phyloP scores from a whole-genome alignment of 2,329 filamentous ascomycete species.

The Sporothrix phasma region DNA sequence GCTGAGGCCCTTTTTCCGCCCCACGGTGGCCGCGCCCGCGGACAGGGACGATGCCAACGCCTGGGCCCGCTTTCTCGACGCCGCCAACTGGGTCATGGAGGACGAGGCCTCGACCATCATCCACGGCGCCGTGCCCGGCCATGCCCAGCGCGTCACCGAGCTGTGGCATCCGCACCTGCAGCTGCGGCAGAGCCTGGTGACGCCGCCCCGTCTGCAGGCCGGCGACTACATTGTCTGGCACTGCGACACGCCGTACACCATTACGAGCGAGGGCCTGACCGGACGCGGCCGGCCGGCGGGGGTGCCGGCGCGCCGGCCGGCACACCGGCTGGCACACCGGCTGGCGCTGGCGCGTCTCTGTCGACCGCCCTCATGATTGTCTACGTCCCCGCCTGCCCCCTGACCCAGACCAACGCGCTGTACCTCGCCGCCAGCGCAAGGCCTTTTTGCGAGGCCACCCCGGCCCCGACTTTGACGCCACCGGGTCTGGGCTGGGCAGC shows the following conservation, averaged over 20 bases:
- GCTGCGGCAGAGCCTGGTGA: slow-evolving; percentile 43
- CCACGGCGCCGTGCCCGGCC: slow-evolving; percentile 48
- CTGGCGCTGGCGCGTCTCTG: background rate
- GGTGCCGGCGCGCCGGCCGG: slow-evolving; percentile 20
- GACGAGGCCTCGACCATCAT: slow-evolving; percentile 44
- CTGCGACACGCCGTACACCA: slow-evolving; percentile 47
- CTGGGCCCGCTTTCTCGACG: slow-evolving; percentile 43
- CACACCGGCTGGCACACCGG: background rate
- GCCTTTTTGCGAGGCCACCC: slow-evolving; percentile 45
- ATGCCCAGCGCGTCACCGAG: slow-evolving; percentile 48
- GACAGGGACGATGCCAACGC: background rate
- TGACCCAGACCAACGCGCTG: slow-evolving; percentile 48
- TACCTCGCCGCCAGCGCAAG: slow-evolving; percentile 49
- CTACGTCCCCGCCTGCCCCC: slow-evolving; percentile 45
- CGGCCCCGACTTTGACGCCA: slow-evolving; percentile 46
- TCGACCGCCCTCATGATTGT: slow-evolving; percentile 39
- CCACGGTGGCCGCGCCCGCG: slow-evolving; percentile 31
- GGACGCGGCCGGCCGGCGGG: background rate
- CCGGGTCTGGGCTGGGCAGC: slow-evolving; percentile 39
- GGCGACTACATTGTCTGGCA: slow-evolving; percentile 52
- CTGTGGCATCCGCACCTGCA: slow-evolving; percentile 48
- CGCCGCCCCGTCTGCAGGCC: slow-evolving; percentile 43
- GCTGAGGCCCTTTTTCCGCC: slow-evolving; percentile 43
- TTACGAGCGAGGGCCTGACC: slow-evolving; percentile 39
- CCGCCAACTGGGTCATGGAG: slow-evolving; percentile 36